Base-by-base conservation (phyloP, 441 rosid species). In the Sinapis alba region DNA sequence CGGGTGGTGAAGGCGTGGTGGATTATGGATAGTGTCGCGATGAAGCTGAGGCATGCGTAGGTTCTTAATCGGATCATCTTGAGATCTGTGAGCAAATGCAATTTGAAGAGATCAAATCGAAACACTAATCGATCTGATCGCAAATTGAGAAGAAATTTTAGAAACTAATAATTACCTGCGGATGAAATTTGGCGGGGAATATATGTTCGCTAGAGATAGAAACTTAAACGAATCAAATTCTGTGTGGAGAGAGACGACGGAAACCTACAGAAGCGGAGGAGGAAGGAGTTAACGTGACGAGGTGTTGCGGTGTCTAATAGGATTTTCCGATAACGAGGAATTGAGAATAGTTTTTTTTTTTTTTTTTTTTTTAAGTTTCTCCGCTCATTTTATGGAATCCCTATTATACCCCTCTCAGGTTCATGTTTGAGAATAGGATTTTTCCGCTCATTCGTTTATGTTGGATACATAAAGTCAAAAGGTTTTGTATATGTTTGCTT, bases 1-100 rank as follows among this genome's bases (percentile, higher is more conserved):
- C 99, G 85, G n/a, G 94, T 90, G 82, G 79, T 88, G 73, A 93
- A 96, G 1, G 98, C 99, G 83, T 96, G 97, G 76, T 93, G 90
- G 7, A 89, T 76, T 60, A 91, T 87, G 0, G 93, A 90, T 51
- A 93, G 18, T 0, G 93, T 81, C 1, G 88, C 89, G 4, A 84
- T 7, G 24, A 95, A 68, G 72, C 97, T 93, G 28, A 89, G 79
- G 21, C 90, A 80, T 4, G 91, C 96, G 76, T 93, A 95, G 26
- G 96, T 91, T 13, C 81, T 87, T 36, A 95, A 82, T 88, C 93
- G 88, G 86, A 91, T 88, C 98, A 89, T 92, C 77, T 56, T 30
- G 2, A 26, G 34, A 30, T 30, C 34, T 30, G 34, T 30, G 34
- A 4, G 30, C n/a, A n/a, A n/a, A 27, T 4, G 0, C 6, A 27